Evolutionary conservation across 257 asterid species (phyloP).

Genomic region (Jaltomata sinuosa): DNA sequence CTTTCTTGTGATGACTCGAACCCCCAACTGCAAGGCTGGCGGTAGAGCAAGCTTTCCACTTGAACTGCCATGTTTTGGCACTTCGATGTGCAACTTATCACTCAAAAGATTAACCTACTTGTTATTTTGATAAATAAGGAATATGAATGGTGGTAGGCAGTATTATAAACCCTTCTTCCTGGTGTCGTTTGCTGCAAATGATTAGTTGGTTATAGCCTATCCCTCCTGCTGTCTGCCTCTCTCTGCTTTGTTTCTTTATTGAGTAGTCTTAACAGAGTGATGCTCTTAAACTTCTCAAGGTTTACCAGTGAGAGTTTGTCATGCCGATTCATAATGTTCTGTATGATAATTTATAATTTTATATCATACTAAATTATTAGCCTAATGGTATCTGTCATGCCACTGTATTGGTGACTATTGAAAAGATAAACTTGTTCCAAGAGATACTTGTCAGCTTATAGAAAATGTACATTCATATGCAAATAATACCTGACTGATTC

Average conservation of each 20-base stretch:
- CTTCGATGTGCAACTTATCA: neutral
- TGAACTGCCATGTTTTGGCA: neutral
- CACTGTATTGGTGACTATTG: neutral
- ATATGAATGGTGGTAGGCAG: neutral
- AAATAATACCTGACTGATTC: neutral
- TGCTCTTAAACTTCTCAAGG: neutral
- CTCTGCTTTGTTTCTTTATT: neutral
- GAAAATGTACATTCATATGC: neutral
- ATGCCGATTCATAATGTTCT: neutral
- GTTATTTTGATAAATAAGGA: neutral
- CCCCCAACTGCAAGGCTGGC: neutral
- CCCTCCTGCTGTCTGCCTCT: neutral
- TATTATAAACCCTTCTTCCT: neutral
- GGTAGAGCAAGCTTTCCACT: neutral
- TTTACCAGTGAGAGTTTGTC: neutral
- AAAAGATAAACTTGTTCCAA: neutral
- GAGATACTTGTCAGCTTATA: neutral
- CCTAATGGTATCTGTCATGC: neutral
- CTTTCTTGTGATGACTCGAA: neutral
- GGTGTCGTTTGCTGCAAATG: neutral
- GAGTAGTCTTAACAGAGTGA: neutral
- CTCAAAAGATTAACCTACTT: neutral
- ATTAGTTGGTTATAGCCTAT: neutral
- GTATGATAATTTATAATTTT: neutral
- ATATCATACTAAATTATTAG: neutral